A percentile compares a stretch with the other conserved stretches of the same genome.
These are phyloP conservation scores for Sophora flavescens DNA, from an alignment of 306 rosid genomes.

Conservation along the genomic window DNA sequence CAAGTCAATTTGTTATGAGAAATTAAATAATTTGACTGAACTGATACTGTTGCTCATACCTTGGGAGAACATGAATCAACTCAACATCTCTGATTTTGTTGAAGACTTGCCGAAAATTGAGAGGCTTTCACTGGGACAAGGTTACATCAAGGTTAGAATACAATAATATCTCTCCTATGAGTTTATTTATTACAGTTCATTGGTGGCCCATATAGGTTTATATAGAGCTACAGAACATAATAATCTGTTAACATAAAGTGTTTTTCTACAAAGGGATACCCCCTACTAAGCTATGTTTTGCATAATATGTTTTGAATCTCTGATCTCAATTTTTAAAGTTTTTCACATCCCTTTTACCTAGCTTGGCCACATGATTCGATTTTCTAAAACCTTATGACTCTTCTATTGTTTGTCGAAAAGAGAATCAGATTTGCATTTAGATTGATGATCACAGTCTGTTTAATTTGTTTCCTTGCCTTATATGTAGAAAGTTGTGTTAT, in stretches of 20 bases:
- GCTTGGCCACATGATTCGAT: too few species aligned
- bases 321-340: too few species aligned
- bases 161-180: not conserved
- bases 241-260: too few species aligned
- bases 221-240: not conserved
- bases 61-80: not conserved
- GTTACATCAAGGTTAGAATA: too few species aligned
- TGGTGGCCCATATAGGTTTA: not conserved
- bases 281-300: too few species aligned
- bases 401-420: too few species aligned
- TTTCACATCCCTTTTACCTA: not conserved
- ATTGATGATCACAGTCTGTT: too few species aligned
- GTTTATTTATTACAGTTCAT: not conserved
- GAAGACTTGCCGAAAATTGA: conserved; percentile 8
- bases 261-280: too few species aligned
- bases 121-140: not conserved
- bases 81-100: not conserved
- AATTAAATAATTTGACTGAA: not conserved
- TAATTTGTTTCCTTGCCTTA: not conserved
- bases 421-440: too few species aligned
- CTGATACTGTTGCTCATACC: not conserved
- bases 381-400: not conserved
- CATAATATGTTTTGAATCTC: too few species aligned
- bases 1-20: conserved; percentile 24
- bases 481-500: not conserved